These are phyloP conservation scores for Phytopythium ostracodes DNA, from an alignment of 352 stramenopile genomes.

Conservation along the genomic window DNA sequence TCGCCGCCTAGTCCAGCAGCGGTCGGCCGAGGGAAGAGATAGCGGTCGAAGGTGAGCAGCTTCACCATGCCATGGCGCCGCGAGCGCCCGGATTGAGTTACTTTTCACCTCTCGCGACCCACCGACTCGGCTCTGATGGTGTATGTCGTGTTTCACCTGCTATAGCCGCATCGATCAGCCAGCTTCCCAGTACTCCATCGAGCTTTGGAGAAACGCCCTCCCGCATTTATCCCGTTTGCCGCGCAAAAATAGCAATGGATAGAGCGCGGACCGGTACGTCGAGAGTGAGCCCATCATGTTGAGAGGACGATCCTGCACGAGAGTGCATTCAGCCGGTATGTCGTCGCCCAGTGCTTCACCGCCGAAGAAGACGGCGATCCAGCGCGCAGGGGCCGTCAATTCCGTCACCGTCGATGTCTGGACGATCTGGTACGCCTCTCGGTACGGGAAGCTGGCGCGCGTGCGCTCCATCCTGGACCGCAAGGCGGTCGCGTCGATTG, in stretches of 20 bases:
- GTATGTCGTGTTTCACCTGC: background rate
- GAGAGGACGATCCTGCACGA: too few relatives aligned
- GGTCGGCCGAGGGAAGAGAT: background rate
- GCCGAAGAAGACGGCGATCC: conserved; percentile 17
- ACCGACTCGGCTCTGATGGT: background rate
- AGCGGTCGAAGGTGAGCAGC: background rate
- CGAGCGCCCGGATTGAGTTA: background rate
- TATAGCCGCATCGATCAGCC: background rate
- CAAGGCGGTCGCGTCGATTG: conserved; percentile 26
- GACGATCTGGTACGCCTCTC: conserved; percentile 74
- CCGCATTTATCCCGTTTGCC: background rate
- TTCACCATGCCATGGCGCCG: conserved; percentile 3
- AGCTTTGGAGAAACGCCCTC: conserved; percentile 3
- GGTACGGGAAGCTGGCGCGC: conserved; percentile 48
- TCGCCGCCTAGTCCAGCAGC: background rate
- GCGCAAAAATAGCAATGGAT: conserved; percentile 2
- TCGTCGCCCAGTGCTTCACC: background rate
- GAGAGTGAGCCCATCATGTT: too few relatives aligned
- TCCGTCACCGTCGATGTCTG: conserved; percentile 32
- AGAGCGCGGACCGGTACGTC: conserved; percentile 14
- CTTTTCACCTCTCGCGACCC: background rate
- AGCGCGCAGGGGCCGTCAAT: conserved; percentile 19
- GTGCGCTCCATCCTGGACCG: conserved; percentile 49
- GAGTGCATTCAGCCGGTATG: background rate
- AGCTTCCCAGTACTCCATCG: background rate